Percentiles rank a stretch among this genome's conserved stretches.
Evolutionary conservation across 176 grass and related monocot species (phyloP).

Genomic region (Eremochloa ophiuroides): DNA sequence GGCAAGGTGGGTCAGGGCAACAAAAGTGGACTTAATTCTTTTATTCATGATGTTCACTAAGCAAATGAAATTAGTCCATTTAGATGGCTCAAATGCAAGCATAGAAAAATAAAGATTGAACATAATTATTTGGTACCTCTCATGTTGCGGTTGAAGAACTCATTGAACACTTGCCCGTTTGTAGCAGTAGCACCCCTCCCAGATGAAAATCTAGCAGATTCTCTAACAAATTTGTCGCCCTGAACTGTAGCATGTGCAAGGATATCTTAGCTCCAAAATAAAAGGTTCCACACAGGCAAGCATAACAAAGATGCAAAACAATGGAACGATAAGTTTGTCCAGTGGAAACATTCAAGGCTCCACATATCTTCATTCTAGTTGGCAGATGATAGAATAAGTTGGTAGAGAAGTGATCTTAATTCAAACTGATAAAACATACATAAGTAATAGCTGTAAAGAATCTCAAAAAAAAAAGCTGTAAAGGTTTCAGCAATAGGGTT

Average conservation of each 20-base stretch:
- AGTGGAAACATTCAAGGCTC: background rate
- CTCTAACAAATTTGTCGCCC: conserved; percentile 57
- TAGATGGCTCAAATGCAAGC: background rate
- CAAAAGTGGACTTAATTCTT: background rate
- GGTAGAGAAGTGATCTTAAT: background rate
- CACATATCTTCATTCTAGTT: background rate
- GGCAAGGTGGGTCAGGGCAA: background rate
- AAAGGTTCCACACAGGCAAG: background rate
- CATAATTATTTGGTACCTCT: conserved; percentile 27
- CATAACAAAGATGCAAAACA: conserved; percentile 10
- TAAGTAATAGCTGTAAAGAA: background rate
- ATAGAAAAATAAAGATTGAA: background rate
- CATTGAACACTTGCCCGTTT: conserved; percentile 34
- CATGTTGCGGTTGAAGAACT: conserved; percentile 29
- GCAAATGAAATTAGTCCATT: background rate
- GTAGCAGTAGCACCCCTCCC: conserved; percentile 26
- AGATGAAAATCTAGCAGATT: conserved; percentile 60
- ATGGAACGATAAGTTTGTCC: background rate
- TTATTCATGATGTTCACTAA: background rate
- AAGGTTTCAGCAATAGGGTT: background rate
- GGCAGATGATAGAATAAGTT: background rate
- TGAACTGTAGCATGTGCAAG: conserved; percentile 42
- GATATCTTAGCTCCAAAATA: background rate
- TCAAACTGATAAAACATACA: background rate
- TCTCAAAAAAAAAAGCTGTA: too few relatives aligned